These are phyloP conservation scores for Closterium sp. DNA, from an alignment of 139 green algal genomes.

Conservation along the genomic window DNA sequence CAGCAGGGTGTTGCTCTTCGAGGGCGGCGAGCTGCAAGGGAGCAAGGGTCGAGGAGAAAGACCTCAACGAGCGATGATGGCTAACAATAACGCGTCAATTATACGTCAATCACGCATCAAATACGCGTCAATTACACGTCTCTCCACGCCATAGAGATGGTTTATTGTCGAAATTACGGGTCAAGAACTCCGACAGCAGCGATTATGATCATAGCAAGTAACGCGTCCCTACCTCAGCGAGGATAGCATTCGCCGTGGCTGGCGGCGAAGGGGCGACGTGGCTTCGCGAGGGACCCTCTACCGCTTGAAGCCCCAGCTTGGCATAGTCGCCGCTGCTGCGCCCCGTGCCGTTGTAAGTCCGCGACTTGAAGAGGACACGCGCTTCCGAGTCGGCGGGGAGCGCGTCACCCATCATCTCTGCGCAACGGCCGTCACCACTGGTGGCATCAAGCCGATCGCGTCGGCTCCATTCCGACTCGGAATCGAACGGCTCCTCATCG, in stretches of 20 bases:
- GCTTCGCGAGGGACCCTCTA: neutral
- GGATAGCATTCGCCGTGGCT: neutral
- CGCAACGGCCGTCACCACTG: no score
- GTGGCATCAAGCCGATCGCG: no score
- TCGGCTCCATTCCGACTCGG: neutral
- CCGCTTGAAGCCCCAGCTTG: neutral
- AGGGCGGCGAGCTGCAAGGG: neutral
- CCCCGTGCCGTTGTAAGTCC: neutral
- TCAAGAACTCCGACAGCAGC: neutral
- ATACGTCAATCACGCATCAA: no score
- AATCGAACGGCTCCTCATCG: no score
- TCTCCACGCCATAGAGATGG: no score
- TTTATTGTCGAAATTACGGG: no score
- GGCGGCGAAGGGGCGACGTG: neutral
- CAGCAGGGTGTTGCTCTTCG: neutral
- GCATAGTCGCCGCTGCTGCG: neutral
- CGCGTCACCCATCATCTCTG: no score
- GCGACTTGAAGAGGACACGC: neutral
- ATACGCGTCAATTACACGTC: no score
- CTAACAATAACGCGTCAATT: no score
- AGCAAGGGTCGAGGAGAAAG: neutral
- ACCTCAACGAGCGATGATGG: no score
- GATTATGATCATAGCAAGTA: no score
- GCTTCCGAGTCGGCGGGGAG: neutral
- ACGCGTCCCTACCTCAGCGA: neutral